Evolutionary conservation across 805 yeast genomes (phyloP).

Genomic region (Yamadazyma insecticola): DNA sequence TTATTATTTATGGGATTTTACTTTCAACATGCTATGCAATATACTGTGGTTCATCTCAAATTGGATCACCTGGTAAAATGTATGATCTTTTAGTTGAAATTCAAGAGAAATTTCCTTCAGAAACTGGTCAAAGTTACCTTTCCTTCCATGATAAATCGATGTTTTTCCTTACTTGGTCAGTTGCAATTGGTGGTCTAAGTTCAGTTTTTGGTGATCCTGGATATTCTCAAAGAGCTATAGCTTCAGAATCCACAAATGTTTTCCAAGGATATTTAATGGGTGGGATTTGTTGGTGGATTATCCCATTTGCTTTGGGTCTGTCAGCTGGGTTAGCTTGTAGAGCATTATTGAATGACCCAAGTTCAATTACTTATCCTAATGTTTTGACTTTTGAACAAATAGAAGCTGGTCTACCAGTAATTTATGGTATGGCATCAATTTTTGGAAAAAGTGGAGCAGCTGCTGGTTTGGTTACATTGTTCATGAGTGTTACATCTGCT

Average conservation of each 20-base stretch:
- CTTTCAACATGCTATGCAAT: conserved; percentile 16
- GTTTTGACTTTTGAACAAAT: conserved; percentile 13
- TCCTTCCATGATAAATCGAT: conserved; percentile 9
- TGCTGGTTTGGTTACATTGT: conserved; percentile 26
- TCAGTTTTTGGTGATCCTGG: conserved; percentile 25
- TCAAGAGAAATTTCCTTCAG: conserved; percentile 14
- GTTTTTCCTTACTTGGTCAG: conserved; percentile 10
- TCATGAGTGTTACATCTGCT: conserved; percentile 39
- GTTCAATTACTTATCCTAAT: conserved; percentile 14
- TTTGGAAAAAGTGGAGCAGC: conserved; percentile 26
- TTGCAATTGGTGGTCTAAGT: conserved; percentile 15
- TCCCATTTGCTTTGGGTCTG: conserved; percentile 21
- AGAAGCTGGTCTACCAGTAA: conserved; percentile 17
- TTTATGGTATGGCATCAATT: conserved; percentile 16
- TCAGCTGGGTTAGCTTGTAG: conserved; percentile 37
- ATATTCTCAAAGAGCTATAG: conserved; percentile 21
- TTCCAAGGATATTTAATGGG: conserved; percentile 21
- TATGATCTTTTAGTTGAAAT: conserved; percentile 16
- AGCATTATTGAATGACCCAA: conserved; percentile 16
- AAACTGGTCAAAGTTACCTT: conserved; percentile 17
- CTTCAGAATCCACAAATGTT: conserved; percentile 17
- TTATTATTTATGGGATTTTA: conserved; percentile 16
- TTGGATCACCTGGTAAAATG: conserved; percentile 22
- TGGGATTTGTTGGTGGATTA: conserved; percentile 20
- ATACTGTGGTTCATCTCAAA: conserved; percentile 14